These are phyloP conservation scores for Sarocladiaceae sp. DNA, from an alignment of 2,329 filamentous ascomycete species.

Conservation along the genomic window DNA sequence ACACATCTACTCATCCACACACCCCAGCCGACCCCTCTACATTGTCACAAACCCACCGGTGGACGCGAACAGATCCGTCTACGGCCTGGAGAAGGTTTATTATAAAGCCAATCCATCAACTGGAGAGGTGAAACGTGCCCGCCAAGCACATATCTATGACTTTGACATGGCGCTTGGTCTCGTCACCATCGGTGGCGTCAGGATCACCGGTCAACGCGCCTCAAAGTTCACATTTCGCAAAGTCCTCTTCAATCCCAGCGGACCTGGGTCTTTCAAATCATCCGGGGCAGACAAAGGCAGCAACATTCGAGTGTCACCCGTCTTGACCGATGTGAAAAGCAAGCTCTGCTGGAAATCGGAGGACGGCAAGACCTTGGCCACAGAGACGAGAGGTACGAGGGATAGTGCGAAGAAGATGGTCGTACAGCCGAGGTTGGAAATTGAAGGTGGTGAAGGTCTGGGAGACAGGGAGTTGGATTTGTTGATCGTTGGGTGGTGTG, in stretches of 20 bases:
- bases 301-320: neutral
- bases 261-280: neutral
- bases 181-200: neutral
- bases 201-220: neutral
- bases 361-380: slow-evolving; percentile 3
- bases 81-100: slow-evolving; percentile 10
- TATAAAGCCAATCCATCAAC: neutral
- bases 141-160: slow-evolving; percentile 9
- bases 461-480: slow-evolving; percentile 9
- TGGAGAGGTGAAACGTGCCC: neutral
- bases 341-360: neutral
- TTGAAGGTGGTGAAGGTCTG: neutral
- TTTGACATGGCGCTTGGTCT: neutral
- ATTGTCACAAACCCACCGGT: slow-evolving; percentile 4
- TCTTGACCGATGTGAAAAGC: neutral
- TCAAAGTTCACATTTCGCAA: neutral
- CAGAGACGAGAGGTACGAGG: slow-evolving; percentile 8
- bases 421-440: slow-evolving; percentile 9
- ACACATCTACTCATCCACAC: slow-evolving; percentile 6
- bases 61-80: neutral
- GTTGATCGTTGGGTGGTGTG: slow-evolving; percentile 9
- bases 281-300: neutral
- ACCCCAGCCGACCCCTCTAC: slow-evolving; percentile 10
- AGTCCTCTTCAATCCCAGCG: neutral
- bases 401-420: neutral